Evolutionary conservation across 768 basidiomycete genomes (phyloP), one percentile per base, ranked within the genome.

Genomic region (Tubosaeta brunneosetosa): DNA sequence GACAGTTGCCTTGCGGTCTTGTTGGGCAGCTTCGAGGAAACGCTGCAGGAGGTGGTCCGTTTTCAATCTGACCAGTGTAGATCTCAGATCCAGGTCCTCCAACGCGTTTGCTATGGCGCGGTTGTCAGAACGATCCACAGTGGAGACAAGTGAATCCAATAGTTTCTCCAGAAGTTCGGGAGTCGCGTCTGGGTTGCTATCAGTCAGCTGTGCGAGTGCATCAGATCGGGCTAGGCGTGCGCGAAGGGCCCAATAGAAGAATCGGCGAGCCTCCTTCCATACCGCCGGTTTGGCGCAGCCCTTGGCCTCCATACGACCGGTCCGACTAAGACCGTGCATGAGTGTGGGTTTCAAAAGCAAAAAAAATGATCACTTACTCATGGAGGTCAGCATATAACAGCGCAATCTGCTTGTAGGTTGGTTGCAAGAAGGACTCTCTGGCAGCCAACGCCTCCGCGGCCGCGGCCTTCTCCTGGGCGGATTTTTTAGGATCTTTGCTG

Each of bases 261-360:
- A 79, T 55, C 93, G 82, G 53, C 92, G 85, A 50, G 94, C 84
- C 48, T 89, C 79, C 70, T 89, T 91, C 94, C 94, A 97, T 43
- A 85, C 80, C 27, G 83, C 77, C 17, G 91, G 78, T 55, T 86
- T 87, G 8, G 94, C 94, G 59, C 94, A 94, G 16, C 91, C 93
- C 73, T 97, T 97, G 26, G 94, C 94, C 72, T 97, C 91, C 94
- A 97, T 95, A 44, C 94, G 91, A 44, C 94, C 94, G 42, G 83
- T 80, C 44, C 94, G 91, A 71, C 94, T 95, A 63, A 52, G 53
- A 50, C 40, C n/a, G 55, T 37, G 36, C 50, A 32, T 57, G 32
- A 55, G 31, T 8, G 42, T 38, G 55, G 17, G 43, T 47, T 12
- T 26, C 26, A 45, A 31, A 50, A 40, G 49, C 31, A 6, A 31